Base-by-base conservation (phyloP, 129 eudicot species). In the Erigeron canadensis region DNA sequence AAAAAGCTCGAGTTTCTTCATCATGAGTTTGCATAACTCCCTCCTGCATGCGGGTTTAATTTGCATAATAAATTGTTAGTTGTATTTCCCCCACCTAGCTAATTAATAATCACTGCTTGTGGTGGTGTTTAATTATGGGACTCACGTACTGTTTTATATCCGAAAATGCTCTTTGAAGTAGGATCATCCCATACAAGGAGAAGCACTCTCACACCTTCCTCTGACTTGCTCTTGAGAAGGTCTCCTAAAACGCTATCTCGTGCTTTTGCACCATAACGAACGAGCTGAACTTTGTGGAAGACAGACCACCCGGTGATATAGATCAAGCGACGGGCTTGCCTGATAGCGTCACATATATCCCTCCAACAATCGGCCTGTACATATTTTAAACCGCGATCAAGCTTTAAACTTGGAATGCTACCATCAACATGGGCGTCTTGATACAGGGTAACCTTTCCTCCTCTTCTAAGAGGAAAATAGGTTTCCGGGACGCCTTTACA, bases 161-260 rank as follows among this genome's bases (percentile, higher is more conserved):
- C 89, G 67, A 84, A 72, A 79, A 87, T 74, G 81, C 85, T 87
- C 67, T 74, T 84, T 18, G 99, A 94, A 79, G 99, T 94, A 50
- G 96, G 96, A 85, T 94, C 99, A 81, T 94, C 97, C 99, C 99
- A 94, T n/a, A 94, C 82, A 70, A 94, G 94, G 39, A 94, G 91
- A 66, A 94, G 66, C 28, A 94, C 99, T 76, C 97, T 73, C 17
- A 90, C 96, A 62, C 99, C 99, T 69, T 90, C 99, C 7, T 87
- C 91, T 1, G 99, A 82, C 82, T 95, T 95, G 21, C 50, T 71
- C 75, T 87, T 95, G 40, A 95, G 85, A 84, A 95, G 87, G 1
- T 85, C 89, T 8, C 99, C 99, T 80, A 95, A 82, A 42, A 64
- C 58, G 73, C 81, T 80, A 41, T 79, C 77, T 50, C 70, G 46